A percentile compares a stretch with the other conserved stretches of the same genome.
These are phyloP conservation scores for Zymoseptoria tritici DNA, from an alignment of 2,329 filamentous ascomycete species.

Conservation along the genomic window DNA sequence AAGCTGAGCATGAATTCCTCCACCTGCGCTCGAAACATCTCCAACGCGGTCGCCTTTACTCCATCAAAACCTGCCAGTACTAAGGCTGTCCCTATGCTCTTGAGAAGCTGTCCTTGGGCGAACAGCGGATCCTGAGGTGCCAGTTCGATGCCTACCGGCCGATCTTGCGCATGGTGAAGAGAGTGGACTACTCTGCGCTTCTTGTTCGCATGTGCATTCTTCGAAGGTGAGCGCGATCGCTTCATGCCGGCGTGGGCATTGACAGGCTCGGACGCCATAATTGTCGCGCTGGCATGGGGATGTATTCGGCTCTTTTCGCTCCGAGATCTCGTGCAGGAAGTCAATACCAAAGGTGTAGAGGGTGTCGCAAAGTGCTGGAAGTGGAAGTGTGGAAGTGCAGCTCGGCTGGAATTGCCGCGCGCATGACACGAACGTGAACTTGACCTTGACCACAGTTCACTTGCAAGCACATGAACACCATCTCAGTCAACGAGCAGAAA, in stretches of 20 bases:
- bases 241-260: slow-evolving; percentile 10
- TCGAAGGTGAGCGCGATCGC: slow-evolving; percentile 8
- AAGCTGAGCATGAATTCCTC: slow-evolving; percentile 56
- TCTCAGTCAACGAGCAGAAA: background rate
- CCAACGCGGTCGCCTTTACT: slow-evolving; percentile 49
- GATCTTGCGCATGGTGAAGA: slow-evolving; percentile 21
- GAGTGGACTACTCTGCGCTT: slow-evolving; percentile 18
- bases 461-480: background rate
- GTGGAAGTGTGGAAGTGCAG: background rate
- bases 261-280: slow-evolving; percentile 10
- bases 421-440: background rate
- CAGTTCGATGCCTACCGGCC: slow-evolving; percentile 25
- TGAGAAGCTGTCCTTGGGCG: slow-evolving; percentile 48
- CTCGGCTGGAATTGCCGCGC: background rate
- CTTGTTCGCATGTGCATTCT: slow-evolving; percentile 9
- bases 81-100: slow-evolving; percentile 48
- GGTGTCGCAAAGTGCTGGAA: slow-evolving; percentile 4
- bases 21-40: slow-evolving; percentile 47
- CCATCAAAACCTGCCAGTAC: slow-evolving; percentile 48
- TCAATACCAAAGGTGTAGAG: background rate
- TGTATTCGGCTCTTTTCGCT: background rate
- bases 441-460: background rate
- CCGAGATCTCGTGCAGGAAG: background rate
- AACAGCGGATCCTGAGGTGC: slow-evolving; percentile 44
- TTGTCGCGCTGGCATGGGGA: background rate